Conservation (phyloP, 176 grass and related monocot species). For the Triticum timopheevii region DNA sequence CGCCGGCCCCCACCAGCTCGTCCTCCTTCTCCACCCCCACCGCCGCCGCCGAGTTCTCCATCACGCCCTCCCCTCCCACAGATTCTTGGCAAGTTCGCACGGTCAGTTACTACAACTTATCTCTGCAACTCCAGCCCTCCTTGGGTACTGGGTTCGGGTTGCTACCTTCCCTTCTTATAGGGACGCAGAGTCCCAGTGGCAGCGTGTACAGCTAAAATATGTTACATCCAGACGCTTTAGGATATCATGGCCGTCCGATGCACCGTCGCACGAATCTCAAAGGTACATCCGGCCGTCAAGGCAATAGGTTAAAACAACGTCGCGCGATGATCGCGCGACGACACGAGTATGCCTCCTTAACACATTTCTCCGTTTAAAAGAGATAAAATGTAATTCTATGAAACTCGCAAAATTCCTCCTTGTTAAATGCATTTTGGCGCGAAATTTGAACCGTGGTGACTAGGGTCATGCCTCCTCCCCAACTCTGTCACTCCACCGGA, state of each 20-base stretch:
- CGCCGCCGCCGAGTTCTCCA: slow-evolving; percentile 35
- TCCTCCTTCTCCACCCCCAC: slow-evolving; percentile 32
- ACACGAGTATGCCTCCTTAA: background rate
- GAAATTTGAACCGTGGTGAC: background rate
- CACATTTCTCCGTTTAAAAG: background rate
- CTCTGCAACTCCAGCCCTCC: background rate
- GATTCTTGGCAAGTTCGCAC: background rate
- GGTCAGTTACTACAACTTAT: background rate
- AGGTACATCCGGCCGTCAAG: background rate
- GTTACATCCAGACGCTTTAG: background rate
- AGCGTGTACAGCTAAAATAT: background rate
- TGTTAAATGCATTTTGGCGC: background rate
- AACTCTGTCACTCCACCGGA: background rate
- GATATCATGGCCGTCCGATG: background rate
- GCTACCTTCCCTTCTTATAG: slow-evolving; percentile 9
- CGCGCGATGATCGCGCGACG: too few relatives aligned
- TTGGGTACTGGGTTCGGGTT: background rate
- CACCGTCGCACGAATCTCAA: background rate
- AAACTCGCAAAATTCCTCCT: background rate
- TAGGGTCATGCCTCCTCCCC: background rate
- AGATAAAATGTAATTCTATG: background rate
- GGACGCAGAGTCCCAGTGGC: background rate
- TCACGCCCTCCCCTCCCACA: slow-evolving; percentile 6
- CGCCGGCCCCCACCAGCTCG: slow-evolving; percentile 30
- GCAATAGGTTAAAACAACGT: background rate